Evolutionary conservation across 208 protist species (phyloP), one percentile per base, ranked within the genome.

Genomic region (Trypanosoma rangeli): DNA sequence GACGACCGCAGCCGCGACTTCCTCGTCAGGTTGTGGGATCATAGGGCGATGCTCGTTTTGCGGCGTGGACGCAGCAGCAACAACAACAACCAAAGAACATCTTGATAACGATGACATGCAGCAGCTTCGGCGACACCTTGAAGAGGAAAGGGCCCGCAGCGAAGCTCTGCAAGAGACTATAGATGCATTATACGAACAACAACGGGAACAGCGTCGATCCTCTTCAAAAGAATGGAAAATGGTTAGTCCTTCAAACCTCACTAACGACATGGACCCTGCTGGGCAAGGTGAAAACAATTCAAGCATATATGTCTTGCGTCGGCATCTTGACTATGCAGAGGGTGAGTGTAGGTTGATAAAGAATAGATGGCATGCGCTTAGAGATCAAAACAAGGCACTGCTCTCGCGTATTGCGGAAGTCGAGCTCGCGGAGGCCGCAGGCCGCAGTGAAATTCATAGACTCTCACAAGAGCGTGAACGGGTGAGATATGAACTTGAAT

Each of bases 141-240:
- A 58, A 26, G 59, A 73, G 28, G 68, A 73, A 57, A 62, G 24
- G 49, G 50, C 59, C 9, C 59, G 68, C 22, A 73, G 50, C 50
- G 68, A 66, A 28, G 59, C 68, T 24, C 59, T 73, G 9, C 59
- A 60, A 44, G 68, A 73, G 57, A 66, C 68, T 7, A 58, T 73
- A 66, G 68, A 73, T 42, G 58, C 68, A 73, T 48, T 73, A 24
- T 58, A 66, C 29, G 68, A 64, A 39, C 57, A 73, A 9, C 39
- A 65, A 58, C 61, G 37, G 22, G 33, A 52, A 22, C 48, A 60
- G 20, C 68, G 59, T 20, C 24, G 59, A 5, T 73, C 68, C 22
- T 28, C 22, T 28, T 66, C 68, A 48, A n/a, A 8, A 24, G 58
- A 57, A 20, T 49, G 59, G 0, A 46, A 24, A 13, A 20, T 49